A percentile compares a stretch with the other conserved stretches of the same genome.
phyloP scores from a whole-genome alignment of 257 asterid species.

The Knoxia roxburghii region DNA sequence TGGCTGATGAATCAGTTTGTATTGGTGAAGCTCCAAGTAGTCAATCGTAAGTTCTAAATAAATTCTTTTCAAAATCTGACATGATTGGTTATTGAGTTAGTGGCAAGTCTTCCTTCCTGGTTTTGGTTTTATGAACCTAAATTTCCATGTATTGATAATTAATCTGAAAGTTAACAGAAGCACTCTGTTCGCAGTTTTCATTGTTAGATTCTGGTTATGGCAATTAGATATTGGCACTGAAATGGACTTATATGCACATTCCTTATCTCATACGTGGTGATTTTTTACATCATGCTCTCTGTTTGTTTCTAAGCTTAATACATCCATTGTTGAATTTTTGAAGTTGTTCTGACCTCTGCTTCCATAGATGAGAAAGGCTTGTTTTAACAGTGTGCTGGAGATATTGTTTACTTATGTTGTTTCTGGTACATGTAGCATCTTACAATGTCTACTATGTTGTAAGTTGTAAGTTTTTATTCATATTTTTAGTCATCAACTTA shows the following conservation, averaged over 20 bases:
- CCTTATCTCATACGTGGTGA: background rate
- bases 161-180: background rate
- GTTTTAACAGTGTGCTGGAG: background rate
- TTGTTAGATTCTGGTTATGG: background rate
- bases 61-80: background rate
- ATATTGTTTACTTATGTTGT: background rate
- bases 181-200: background rate
- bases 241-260: background rate
- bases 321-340: no score
- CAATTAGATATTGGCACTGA: background rate
- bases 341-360: background rate
- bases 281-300: background rate
- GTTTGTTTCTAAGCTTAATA: background rate
- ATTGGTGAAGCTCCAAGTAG: constrained; percentile 99
- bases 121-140: background rate
- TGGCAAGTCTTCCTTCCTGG: background rate
- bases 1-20: constrained; percentile 97
- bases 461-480: no score
- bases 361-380: background rate
- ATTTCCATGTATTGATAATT: background rate
- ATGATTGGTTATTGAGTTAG: background rate
- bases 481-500: background rate
- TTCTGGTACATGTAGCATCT: background rate
- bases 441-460: background rate
- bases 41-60: constrained; percentile 69